Conservation (phyloP, 2,329 filamentous ascomycete species). For the Hansfordia pulvinata region DNA sequence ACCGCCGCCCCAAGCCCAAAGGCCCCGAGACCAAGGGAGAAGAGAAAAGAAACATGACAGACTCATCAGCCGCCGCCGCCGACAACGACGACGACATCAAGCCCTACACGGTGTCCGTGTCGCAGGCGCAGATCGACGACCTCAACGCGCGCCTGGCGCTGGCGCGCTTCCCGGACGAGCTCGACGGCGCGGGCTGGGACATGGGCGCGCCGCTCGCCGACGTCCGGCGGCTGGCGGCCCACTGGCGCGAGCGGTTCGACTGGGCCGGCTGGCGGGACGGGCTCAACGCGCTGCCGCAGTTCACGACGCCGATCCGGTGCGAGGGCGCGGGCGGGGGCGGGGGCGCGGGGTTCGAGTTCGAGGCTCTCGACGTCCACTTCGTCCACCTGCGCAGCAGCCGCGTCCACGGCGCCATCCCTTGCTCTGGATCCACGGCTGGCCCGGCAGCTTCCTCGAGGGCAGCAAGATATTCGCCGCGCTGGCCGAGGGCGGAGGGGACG, state of each 20-base stretch:
- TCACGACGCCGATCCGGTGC: conserved; percentile 34
- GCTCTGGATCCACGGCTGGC: conserved; percentile 24
- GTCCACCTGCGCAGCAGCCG: conserved; percentile 36
- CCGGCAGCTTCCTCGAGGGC: conserved; percentile 48
- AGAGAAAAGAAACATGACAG: too few species aligned
- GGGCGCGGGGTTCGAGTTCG: too few species aligned
- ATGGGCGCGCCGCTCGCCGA: conserved; percentile 47
- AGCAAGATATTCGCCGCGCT: conserved; percentile 33
- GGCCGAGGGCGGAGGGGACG: conserved; percentile 7
- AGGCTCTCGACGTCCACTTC: conserved; percentile 47
- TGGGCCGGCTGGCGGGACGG: conserved; percentile 46
- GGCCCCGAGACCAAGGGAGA: background rate
- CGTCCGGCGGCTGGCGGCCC: conserved; percentile 40
- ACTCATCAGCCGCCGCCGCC: background rate
- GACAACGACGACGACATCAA: conserved; percentile 10
- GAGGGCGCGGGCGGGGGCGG: too few species aligned
- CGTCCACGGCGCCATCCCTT: conserved; percentile 20
- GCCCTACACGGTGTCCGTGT: conserved; percentile 8
- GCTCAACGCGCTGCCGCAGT: conserved; percentile 49
- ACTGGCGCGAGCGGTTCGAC: conserved; percentile 45
- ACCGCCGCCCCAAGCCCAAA: too few species aligned
- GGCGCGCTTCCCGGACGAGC: conserved; percentile 8
- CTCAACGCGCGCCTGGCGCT: conserved; percentile 7
- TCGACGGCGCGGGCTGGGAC: conserved; percentile 35
- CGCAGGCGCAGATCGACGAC: conserved; percentile 5